Conservation (phyloP, 176 grass and related monocot species). For the Musa beccarii region DNA sequence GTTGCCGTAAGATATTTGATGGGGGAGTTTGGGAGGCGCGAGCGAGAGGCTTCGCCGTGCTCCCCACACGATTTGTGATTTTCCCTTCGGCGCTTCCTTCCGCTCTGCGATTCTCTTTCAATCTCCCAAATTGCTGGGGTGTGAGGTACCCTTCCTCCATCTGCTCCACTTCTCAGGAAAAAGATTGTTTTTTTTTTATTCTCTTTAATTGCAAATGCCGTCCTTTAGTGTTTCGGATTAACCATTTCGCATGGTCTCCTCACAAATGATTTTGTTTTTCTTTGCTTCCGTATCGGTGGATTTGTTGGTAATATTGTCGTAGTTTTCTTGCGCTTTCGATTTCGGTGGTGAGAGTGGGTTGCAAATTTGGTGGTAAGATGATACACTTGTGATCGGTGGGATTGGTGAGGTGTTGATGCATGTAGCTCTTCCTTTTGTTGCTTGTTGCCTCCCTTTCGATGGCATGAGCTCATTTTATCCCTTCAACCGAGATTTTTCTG, state of each 20-base stretch:
- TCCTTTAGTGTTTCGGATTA: not conserved
- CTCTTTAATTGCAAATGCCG: not conserved
- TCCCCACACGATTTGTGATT: too few relatives aligned
- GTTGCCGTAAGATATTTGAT: too few relatives aligned
- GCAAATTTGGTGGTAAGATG: not conserved
- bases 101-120: not conserved
- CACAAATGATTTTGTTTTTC: not conserved
- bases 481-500: not conserved
- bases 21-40: too few relatives aligned
- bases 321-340: not conserved
- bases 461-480: not conserved
- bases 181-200: not conserved
- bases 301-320: not conserved
- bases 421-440: not conserved
- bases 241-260: not conserved
- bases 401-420: not conserved
- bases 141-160: not conserved
- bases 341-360: not conserved
- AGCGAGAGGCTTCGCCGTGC: too few relatives aligned
- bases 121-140: not conserved
- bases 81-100: not conserved
- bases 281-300: not conserved
- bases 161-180: not conserved
- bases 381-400: not conserved
- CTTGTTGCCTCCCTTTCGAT: not conserved